Evolutionary conservation across 176 grass and related monocot genomes (phyloP).

Genomic region (Typha latifolia): DNA sequence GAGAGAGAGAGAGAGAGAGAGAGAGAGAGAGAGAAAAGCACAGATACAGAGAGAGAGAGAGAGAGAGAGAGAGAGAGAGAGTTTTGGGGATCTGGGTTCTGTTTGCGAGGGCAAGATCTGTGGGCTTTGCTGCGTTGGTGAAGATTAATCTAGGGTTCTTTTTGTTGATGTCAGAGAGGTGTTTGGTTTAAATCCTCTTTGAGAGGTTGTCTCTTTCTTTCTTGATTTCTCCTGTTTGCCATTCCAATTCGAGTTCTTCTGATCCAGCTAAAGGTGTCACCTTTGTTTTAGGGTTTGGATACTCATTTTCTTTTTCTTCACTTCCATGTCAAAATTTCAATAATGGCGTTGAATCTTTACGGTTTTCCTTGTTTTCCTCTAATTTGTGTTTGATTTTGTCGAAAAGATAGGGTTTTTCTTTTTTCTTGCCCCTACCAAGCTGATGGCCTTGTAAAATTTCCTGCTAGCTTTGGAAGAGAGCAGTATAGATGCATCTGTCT

Average conservation of each 20-base stretch:
- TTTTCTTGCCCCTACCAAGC: neutral
- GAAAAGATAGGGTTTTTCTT: slow-evolving; percentile 12
- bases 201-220: neutral
- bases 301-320: neutral
- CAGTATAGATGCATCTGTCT: slow-evolving; percentile 71
- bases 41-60: too few species aligned
- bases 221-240: neutral
- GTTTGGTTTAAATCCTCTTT: too few species aligned
- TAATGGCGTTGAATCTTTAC: slow-evolving; percentile 1
- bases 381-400: slow-evolving; percentile 7
- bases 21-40: neutral
- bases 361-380: slow-evolving; percentile 1
- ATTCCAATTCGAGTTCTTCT: neutral
- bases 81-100: slow-evolving; percentile 30
- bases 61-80: too few species aligned
- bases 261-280: neutral
- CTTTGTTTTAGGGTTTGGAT: slow-evolving; percentile 2
- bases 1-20: neutral
- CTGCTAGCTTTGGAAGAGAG: slow-evolving; percentile 24
- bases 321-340: neutral
- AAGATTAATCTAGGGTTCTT: neutral
- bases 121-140: neutral
- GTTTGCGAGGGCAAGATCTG: slow-evolving; percentile 24
- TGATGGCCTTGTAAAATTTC: slow-evolving; percentile 10
- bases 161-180: neutral